Percentiles rank a stretch among this genome's conserved stretches.
These are phyloP conservation scores for Postia placenta DNA, from an alignment of 768 basidiomycete genomes.

Conservation along the genomic window DNA sequence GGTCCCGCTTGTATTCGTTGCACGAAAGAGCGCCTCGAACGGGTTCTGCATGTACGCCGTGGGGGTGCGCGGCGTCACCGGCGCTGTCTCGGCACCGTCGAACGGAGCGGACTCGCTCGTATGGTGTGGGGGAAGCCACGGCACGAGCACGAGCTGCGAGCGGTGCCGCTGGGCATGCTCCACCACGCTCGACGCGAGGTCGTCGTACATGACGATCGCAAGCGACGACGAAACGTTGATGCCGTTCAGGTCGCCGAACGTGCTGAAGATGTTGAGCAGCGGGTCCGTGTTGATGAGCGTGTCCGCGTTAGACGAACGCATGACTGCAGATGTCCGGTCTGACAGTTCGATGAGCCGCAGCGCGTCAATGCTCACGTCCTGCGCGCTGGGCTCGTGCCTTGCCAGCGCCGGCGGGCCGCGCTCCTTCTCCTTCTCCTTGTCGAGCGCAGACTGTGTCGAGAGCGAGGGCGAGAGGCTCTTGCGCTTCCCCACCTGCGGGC, in stretches of 20 bases:
- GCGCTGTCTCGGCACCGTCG: constrained; percentile 9
- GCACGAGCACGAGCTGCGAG: constrained; percentile 75
- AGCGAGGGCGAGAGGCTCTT: neutral
- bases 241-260: constrained; percentile 69
- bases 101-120: constrained; percentile 5
- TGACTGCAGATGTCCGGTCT: constrained; percentile 58
- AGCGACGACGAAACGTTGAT: constrained; percentile 59
- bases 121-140: constrained; percentile 57
- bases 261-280: constrained; percentile 64
- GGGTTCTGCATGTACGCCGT: constrained; percentile 43
- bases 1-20: constrained; percentile 20
- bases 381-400: neutral
- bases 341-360: constrained; percentile 83
- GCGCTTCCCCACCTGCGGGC: constrained; percentile 10
- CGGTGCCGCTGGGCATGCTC: constrained; percentile 55
- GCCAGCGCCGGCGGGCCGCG: neutral
- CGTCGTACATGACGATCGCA: constrained; percentile 71
- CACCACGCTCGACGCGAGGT: constrained; percentile 61
- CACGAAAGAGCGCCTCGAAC: constrained; percentile 61
- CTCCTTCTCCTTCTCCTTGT: constrained; percentile 2
- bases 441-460: constrained; percentile 2
- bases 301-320: constrained; percentile 61
- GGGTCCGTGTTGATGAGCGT: constrained; percentile 68
- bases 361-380: constrained; percentile 54
- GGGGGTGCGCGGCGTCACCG: constrained; percentile 17